These are phyloP conservation scores for Apiotrichum montevideense DNA, from an alignment of 1,284 basidiomycete species.

Conservation along the genomic window DNA sequence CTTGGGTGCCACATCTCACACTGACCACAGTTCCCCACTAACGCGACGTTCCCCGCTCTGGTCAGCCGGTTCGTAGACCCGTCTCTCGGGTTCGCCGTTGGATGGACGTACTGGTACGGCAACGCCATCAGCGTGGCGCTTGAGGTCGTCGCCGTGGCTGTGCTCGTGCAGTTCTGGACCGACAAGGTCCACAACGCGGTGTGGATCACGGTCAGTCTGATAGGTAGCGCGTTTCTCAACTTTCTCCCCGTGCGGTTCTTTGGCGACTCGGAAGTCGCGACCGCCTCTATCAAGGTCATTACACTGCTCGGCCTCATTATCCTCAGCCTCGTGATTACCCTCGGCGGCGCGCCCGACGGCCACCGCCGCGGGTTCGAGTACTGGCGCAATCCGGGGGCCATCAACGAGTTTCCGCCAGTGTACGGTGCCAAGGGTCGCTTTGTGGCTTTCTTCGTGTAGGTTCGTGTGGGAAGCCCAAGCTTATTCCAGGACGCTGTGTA, in stretches of 20 bases:
- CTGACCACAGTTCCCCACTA: conserved; percentile 8
- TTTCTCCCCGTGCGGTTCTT: conserved; percentile 18
- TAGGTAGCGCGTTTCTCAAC: conserved; percentile 51
- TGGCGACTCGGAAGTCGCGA: conserved; percentile 45
- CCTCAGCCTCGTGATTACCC: conserved; percentile 59
- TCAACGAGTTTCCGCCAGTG: conserved; percentile 46
- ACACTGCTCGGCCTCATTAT: conserved; percentile 54
- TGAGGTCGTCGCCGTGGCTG: conserved; percentile 66
- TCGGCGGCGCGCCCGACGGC: conserved; percentile 46
- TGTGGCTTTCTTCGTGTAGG: conserved; percentile 13
- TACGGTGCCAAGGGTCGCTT: conserved; percentile 47
- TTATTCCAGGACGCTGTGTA: conserved; percentile 1
- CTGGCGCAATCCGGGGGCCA: conserved; percentile 49
- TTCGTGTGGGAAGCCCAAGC: neutral
- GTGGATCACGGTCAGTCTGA: conserved; percentile 57
- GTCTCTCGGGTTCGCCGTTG: conserved; percentile 71
- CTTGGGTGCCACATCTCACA: neutral
- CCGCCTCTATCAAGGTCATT: conserved; percentile 67
- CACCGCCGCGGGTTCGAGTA: conserved; percentile 46
- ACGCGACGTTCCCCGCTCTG: conserved; percentile 4
- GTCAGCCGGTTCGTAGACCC: conserved; percentile 50
- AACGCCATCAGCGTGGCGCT: conserved; percentile 63
- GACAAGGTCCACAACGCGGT: conserved; percentile 57
- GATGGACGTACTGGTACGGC: conserved; percentile 76
- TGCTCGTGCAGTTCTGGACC: conserved; percentile 70